These are phyloP conservation scores for Fusarium oligoseptatum DNA, from an alignment of 2,329 filamentous ascomycete genomes.

Conservation along the genomic window DNA sequence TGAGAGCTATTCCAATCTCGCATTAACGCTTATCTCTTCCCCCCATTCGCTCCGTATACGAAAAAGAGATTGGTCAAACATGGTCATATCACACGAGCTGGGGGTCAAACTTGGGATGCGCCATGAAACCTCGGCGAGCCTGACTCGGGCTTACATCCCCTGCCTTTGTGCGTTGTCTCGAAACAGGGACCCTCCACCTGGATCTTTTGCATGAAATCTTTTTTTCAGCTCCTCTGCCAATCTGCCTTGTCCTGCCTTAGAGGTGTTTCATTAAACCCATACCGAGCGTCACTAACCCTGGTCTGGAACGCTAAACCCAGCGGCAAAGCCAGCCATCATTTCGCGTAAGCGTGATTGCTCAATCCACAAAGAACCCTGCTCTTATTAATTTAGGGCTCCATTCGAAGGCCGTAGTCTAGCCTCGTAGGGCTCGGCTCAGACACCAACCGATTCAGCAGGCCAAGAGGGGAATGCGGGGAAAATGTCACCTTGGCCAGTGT, in stretches of 20 bases:
- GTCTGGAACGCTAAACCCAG: background rate
- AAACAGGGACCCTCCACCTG: background rate
- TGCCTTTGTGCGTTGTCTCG: background rate
- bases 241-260: conserved; percentile 1
- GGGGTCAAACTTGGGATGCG: background rate
- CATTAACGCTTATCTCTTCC: background rate
- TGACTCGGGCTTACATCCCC: background rate
- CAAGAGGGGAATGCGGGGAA: background rate
- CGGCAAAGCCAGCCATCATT: background rate
- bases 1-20: background rate
- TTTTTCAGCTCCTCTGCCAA: background rate
- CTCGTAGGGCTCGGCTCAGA: background rate
- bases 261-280: background rate
- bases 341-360: background rate
- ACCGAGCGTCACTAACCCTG: background rate
- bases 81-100: background rate
- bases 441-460: background rate
- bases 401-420: background rate
- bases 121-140: background rate
- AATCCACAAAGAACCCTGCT: background rate
- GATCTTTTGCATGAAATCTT: background rate
- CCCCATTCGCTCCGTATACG: background rate
- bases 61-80: background rate
- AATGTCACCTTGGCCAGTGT: background rate
- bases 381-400: background rate